Conservation (phyloP, 192 early-diverging fungal genomes). For the Linnemannia zychae region DNA sequence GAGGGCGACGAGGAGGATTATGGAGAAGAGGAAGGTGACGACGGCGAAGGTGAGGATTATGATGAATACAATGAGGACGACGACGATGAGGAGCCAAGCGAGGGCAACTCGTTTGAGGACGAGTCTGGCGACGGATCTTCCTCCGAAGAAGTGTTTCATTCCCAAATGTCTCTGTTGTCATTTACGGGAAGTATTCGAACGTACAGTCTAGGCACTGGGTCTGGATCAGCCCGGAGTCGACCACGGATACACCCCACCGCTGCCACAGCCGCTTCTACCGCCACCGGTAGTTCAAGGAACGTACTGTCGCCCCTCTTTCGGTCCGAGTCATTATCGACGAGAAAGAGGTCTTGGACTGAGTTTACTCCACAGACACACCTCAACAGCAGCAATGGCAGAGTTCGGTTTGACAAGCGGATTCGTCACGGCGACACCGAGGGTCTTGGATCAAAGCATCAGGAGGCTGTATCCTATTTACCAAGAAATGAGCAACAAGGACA, state of each 20-base stretch:
- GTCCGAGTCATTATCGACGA: neutral
- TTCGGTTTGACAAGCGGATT: slow-evolving; percentile 1
- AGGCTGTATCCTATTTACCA: neutral
- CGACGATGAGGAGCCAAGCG: slow-evolving; percentile 11
- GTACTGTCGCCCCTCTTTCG: neutral
- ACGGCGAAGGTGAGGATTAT: neutral
- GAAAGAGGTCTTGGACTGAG: neutral
- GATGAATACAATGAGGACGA: slow-evolving; percentile 7
- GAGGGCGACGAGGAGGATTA: neutral
- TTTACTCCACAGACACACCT: neutral
- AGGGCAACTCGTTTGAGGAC: slow-evolving; percentile 12
- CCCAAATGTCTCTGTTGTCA: slow-evolving; percentile 45
- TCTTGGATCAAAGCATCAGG: neutral
- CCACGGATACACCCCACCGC: slow-evolving; percentile 23
- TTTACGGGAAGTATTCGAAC: slow-evolving; percentile 50
- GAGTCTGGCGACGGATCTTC: slow-evolving; percentile 25
- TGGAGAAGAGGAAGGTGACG: neutral
- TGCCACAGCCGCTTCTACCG: neutral
- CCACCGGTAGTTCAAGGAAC: neutral
- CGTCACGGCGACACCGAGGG: neutral
- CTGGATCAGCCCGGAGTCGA: slow-evolving; percentile 45
- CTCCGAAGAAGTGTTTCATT: slow-evolving; percentile 27
- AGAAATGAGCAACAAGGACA: neutral
- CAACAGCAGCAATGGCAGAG: neutral
- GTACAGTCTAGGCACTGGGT: slow-evolving; percentile 47